Evolutionary conservation across 2,329 filamentous ascomycete species (phyloP).

Genomic region (Elsinoe fawcettii): DNA sequence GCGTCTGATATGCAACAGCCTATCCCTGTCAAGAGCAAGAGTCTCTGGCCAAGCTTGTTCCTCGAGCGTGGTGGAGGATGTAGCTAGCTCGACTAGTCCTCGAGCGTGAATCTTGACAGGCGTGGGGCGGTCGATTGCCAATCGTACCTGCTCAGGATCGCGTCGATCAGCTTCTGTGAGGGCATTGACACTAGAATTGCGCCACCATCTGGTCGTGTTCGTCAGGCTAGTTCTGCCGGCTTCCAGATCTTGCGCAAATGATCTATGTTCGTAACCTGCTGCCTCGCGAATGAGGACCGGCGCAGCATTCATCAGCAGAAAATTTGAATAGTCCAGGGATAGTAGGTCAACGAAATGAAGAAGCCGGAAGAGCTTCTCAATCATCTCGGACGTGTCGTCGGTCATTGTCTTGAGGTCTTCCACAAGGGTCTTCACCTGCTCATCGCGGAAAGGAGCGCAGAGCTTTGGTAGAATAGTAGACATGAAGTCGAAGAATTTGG

Average conservation of each 20-base stretch:
- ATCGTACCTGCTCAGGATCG: slow-evolving; percentile 60
- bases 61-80: slow-evolving; percentile 52
- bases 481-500: slow-evolving; percentile 72
- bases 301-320: slow-evolving; percentile 63
- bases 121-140: slow-evolving; percentile 55
- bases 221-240: slow-evolving; percentile 47
- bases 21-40: slow-evolving; percentile 58
- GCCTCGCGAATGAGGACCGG: slow-evolving; percentile 65
- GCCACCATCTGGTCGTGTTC: slow-evolving; percentile 60
- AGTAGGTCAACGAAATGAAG: slow-evolving; percentile 69
- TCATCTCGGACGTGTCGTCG: slow-evolving; percentile 39
- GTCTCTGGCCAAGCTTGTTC: slow-evolving; percentile 61
- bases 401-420: slow-evolving; percentile 47
- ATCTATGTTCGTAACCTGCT: slow-evolving; percentile 64
- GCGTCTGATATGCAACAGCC: slow-evolving; percentile 51
- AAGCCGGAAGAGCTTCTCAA: slow-evolving; percentile 67
- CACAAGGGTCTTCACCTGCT: slow-evolving; percentile 61
- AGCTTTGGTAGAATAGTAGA: slow-evolving; percentile 67
- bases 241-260: slow-evolving; percentile 59
- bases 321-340: slow-evolving; percentile 76
- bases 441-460: slow-evolving; percentile 73
- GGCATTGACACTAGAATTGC: slow-evolving; percentile 55
- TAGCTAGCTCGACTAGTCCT: slow-evolving; percentile 66
- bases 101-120: slow-evolving; percentile 67
- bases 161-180: slow-evolving; percentile 58